Evolutionary conservation across 768 basidiomycete species (phyloP), one percentile per base, ranked within the genome.

Genomic region (Naganishia kalamii): DNA sequence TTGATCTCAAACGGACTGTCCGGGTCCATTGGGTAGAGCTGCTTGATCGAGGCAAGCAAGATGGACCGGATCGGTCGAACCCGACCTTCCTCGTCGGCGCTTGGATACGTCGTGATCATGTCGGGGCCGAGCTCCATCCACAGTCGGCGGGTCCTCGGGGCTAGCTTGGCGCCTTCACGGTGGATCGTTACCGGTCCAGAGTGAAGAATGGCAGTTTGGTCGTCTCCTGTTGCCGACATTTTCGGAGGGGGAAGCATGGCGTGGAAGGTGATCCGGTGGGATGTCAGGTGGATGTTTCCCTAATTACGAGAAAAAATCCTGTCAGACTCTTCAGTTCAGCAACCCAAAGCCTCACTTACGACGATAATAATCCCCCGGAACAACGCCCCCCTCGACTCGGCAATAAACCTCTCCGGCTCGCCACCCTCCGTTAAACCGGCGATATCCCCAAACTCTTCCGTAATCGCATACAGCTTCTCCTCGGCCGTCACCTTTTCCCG

Each of bases 121-220:
- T 87, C 86, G 44, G 81, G 79, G 0, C 81, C 82, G 19, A 88
- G 75, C 70, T 87, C 86, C 72, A 87, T 67, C 86, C 86, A 87
- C 4, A 86, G 77, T 27, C 84, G 80, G 29, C 77, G 78, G 64
- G 83, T 82, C 19, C 79, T 69, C 60, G 80, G 82, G 71, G 79
- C 79, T 49, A 81, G 82, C 59, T 65, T 25, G 1, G 33, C 52
- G 30, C 59, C 25, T 43, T 78, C 79, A 12, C 81, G 76, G 64
- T 82, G 82, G 30, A 84, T 74, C 0, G 81, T 77, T 3, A 82
- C 83, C 1, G 84, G 75, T 0, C 85, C 86, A 15, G 82, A 69
- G 70, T 82, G 83, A 49, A 87, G 75, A 19, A 83, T 65, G 23
- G 70, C 63, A 3, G 67, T 57, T 41, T 81, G 76, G 23, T 78